Evolutionary conservation across 1,284 basidiomycete species (phyloP).

Genomic region (Termitomyces sp.): DNA sequence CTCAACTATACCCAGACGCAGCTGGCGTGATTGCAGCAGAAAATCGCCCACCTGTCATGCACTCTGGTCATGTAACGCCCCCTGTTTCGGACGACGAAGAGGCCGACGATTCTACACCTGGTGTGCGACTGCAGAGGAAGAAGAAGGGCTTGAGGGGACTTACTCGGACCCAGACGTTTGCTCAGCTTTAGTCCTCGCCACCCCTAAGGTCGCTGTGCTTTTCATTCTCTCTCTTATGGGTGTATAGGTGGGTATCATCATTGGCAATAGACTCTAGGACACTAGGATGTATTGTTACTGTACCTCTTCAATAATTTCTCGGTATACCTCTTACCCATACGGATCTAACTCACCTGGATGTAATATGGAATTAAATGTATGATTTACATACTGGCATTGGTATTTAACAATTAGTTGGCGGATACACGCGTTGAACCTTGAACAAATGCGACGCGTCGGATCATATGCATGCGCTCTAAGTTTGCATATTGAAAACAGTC

Average conservation of each 20-base stretch:
- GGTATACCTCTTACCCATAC: not conserved
- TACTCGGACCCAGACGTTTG: slow-evolving; percentile 27
- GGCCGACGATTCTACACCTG: slow-evolving; percentile 1
- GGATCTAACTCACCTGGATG: not conserved
- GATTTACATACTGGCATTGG: not conserved
- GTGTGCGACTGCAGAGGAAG: slow-evolving; percentile 12
- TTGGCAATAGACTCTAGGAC: not conserved
- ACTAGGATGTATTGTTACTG: not conserved
- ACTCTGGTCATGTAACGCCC: slow-evolving; percentile 18
- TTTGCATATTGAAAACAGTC: too few species aligned
- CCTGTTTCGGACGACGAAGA: slow-evolving; percentile 11
- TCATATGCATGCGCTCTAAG: not conserved
- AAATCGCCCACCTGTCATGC: slow-evolving; percentile 13
- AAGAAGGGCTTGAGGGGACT: slow-evolving; percentile 20
- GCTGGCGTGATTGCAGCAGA: slow-evolving; percentile 21
- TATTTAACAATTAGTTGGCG: too few species aligned
- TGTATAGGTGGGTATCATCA: not conserved
- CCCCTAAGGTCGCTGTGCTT: not conserved
- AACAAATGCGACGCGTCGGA: too few species aligned
- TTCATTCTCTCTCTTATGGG: not conserved
- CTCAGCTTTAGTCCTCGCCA: slow-evolving; percentile 20
- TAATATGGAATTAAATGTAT: not conserved
- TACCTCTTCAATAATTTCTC: not conserved
- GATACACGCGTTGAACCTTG: too few species aligned
- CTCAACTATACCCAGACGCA: slow-evolving; percentile 30